Evolutionary conservation across 371 early-diverging fungal species (phyloP).

Genomic region (Chytridium lagenaria): DNA sequence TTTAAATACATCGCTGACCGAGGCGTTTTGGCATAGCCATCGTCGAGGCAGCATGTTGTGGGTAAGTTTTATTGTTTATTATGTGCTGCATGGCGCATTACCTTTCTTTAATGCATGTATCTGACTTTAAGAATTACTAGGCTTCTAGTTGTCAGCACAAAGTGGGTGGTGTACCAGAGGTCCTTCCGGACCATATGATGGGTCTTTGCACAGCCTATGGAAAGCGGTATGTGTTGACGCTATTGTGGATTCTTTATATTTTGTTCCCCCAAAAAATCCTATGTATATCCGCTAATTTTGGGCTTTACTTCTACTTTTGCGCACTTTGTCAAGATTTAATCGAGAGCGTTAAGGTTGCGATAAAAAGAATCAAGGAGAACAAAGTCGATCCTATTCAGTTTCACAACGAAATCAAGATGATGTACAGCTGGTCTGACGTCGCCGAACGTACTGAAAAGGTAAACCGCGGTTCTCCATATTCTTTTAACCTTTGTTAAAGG

Average conservation of each 20-base stretch:
- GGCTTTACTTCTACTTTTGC: no score
- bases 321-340: conserved; percentile 72
- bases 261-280: no score
- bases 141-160: conserved; percentile 96
- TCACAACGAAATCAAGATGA: conserved; percentile 84
- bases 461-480: conserved; percentile 15
- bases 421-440: conserved; percentile 97
- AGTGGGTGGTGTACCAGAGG: conserved; percentile 99
- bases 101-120: conserved; percentile 13
- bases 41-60: conserved; percentile 98
- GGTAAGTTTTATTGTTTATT: no score
- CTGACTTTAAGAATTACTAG: no score
- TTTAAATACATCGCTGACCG: conserved; percentile 98
- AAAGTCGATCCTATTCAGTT: conserved; percentile 75
- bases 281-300: no score
- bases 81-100: no score
- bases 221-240: no score
- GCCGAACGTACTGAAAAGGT: conserved; percentile 90
- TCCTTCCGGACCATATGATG: conserved; percentile 96
- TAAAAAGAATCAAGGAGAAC: conserved; percentile 70
- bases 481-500: conserved; percentile 43
- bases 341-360: conserved; percentile 73
- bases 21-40: conserved; percentile 99
- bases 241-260: background rate
- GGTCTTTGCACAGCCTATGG: conserved; percentile 90